Evolutionary conservation across 2,329 filamentous ascomycete genomes (phyloP).

Genomic region (Nigrospora oryzae): DNA sequence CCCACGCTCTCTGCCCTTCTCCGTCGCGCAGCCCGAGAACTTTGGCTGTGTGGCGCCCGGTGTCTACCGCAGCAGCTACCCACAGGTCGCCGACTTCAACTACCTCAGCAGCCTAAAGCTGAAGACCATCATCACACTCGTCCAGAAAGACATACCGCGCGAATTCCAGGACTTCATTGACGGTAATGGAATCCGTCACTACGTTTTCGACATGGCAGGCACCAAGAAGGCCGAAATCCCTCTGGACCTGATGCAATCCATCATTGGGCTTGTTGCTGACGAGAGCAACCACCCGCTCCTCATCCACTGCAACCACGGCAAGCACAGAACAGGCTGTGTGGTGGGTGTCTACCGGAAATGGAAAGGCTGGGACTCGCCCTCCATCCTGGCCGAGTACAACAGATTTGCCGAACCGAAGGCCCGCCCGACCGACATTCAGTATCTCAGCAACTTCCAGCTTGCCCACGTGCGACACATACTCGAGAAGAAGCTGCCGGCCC

Average conservation of each 20-base stretch:
- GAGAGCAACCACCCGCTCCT: constrained; percentile 69
- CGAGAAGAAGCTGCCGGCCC: constrained; percentile 11
- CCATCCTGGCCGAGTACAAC: constrained; percentile 66
- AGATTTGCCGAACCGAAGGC: constrained; percentile 53
- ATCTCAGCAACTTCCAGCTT: constrained; percentile 43
- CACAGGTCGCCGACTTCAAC: constrained; percentile 54
- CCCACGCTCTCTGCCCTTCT: constrained; percentile 6
- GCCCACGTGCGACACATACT: constrained; percentile 28
- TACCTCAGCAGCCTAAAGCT: constrained; percentile 62
- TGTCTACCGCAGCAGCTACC: constrained; percentile 78
- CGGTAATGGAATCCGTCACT: constrained; percentile 60
- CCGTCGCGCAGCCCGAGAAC: constrained; percentile 46
- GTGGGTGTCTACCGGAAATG: constrained; percentile 70
- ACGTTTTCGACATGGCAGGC: constrained; percentile 71
- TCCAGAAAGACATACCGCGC: constrained; percentile 50
- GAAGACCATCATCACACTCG: constrained; percentile 69
- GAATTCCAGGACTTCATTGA: constrained; percentile 55
- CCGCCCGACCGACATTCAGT: constrained; percentile 51
- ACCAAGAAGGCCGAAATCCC: constrained; percentile 77
- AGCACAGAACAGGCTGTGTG: constrained; percentile 88
- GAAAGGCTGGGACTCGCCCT: constrained; percentile 54
- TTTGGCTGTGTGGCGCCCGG: constrained; percentile 68
- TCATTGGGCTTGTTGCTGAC: constrained; percentile 65
- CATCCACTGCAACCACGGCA: constrained; percentile 91
- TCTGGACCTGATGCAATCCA: constrained; percentile 56